Conservation (phyloP, 768 basidiomycete species). For the Tulasnella calospora region DNA sequence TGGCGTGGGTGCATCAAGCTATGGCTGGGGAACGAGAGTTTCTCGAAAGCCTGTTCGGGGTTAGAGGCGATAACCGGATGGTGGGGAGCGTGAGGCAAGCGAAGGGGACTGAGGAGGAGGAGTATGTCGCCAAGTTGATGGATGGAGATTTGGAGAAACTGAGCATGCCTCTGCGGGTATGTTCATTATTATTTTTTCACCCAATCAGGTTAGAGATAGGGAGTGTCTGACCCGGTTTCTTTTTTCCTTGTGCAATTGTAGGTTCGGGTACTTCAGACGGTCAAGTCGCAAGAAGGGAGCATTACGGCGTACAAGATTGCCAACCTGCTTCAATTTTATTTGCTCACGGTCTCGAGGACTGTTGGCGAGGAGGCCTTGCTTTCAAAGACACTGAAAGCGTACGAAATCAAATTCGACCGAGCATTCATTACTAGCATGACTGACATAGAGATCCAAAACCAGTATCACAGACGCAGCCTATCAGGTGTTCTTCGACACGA, state of each 20-base stretch:
- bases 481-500: slow-evolving; percentile 80
- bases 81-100: slow-evolving; percentile 64
- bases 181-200: slow-evolving; percentile 5
- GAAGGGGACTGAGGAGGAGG: slow-evolving; percentile 59
- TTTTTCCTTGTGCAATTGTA: slow-evolving; percentile 37
- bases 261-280: slow-evolving; percentile 89
- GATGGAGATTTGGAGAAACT: slow-evolving; percentile 77
- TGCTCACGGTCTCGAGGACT: slow-evolving; percentile 86
- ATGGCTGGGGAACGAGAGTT: slow-evolving; percentile 95
- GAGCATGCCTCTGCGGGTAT: slow-evolving; percentile 82
- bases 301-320: slow-evolving; percentile 90
- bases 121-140: slow-evolving; percentile 73
- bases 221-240: too few species aligned
- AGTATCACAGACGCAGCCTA: slow-evolving; percentile 80
- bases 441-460: not conserved
- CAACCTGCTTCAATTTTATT: slow-evolving; percentile 92
- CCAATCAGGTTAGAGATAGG: not conserved
- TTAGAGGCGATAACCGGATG: slow-evolving; percentile 62
- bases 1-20: slow-evolving; percentile 95
- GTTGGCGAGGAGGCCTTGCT: slow-evolving; percentile 80
- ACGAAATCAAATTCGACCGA: slow-evolving; percentile 30
- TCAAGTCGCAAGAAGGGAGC: slow-evolving; percentile 87
- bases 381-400: slow-evolving; percentile 76
- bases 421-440: not conserved
- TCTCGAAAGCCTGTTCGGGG: slow-evolving; percentile 76